A percentile compares a stretch with the other conserved stretches of the same genome.
Conservation (phyloP, 2,329 filamentous ascomycete species). For the Colletotrichum musae region DNA sequence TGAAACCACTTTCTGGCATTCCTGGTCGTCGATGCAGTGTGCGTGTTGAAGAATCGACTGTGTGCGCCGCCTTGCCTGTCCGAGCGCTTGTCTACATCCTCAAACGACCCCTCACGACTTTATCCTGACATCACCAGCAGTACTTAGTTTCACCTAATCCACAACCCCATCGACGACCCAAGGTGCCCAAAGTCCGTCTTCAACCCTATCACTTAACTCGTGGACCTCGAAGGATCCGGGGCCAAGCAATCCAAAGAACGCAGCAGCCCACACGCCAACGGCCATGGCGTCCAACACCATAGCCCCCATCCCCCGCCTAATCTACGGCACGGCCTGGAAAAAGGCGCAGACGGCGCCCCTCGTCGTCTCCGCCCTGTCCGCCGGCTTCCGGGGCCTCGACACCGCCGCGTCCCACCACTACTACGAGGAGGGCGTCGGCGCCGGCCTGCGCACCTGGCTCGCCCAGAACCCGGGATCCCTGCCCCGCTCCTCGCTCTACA, state of each 20-base stretch:
- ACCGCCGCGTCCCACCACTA: conserved; percentile 86
- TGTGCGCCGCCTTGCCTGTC: conserved; percentile 4
- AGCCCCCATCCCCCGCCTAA: conserved; percentile 62
- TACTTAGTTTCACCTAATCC: no score
- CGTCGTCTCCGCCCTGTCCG: conserved; percentile 76
- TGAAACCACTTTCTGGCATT: background rate
- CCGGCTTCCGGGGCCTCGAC: conserved; percentile 81
- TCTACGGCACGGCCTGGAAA: conserved; percentile 94
- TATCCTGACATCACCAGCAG: background rate
- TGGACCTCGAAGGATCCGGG: no score
- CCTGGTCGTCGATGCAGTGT: background rate
- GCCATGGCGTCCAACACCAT: conserved; percentile 20
- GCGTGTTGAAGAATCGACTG: background rate
- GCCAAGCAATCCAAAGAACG: no score
- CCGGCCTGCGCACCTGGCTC: conserved; percentile 67
- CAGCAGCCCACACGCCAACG: background rate
- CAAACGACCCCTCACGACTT: background rate
- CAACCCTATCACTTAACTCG: no score
- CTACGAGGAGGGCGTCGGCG: conserved; percentile 78
- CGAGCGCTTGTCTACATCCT: conserved; percentile 28
- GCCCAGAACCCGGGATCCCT: conserved; percentile 28
- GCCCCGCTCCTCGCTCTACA: conserved; percentile 54
- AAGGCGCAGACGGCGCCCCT: conserved; percentile 76
- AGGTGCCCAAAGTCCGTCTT: no score
- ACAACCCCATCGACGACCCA: no score